Conservation (phyloP, 2,329 filamentous ascomycete genomes). For the Penicillium occitanis region DNA sequence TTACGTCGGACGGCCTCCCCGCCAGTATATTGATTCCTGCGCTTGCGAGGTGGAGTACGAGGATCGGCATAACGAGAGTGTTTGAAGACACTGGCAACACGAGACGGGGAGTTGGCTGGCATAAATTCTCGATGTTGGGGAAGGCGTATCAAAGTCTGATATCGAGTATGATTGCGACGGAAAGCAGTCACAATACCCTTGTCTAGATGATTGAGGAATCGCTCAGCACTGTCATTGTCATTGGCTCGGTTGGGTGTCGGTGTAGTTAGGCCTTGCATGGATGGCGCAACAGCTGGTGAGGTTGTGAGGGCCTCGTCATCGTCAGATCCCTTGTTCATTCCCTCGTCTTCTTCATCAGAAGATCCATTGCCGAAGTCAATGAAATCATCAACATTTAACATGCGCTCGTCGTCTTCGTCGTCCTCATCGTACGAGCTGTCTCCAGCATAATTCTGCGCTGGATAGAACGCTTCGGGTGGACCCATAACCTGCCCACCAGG, state of each 20-base stretch:
- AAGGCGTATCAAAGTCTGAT: slow-evolving; percentile 51
- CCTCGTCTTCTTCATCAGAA: slow-evolving; percentile 61
- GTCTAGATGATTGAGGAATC: slow-evolving; percentile 66
- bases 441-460: slow-evolving; percentile 57
- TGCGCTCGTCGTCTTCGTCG: slow-evolving; percentile 62
- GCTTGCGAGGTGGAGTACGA: slow-evolving; percentile 43
- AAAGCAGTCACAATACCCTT: slow-evolving; percentile 75
- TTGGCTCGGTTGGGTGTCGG: slow-evolving; percentile 38
- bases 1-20: slow-evolving; percentile 47
- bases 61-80: slow-evolving; percentile 42
- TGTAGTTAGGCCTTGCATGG: slow-evolving; percentile 34
- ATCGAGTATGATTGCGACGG: slow-evolving; percentile 58
- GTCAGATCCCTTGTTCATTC: slow-evolving; percentile 46
- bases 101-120: slow-evolving; percentile 45
- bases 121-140: slow-evolving; percentile 48
- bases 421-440: slow-evolving; percentile 62
- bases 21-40: slow-evolving; percentile 38
- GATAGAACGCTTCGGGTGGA: slow-evolving; percentile 73
- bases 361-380: slow-evolving; percentile 64
- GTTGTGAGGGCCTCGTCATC: slow-evolving; percentile 38
- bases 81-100: slow-evolving; percentile 45
- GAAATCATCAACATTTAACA: slow-evolving; percentile 69
- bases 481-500: slow-evolving; percentile 65
- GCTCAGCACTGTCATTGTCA: slow-evolving; percentile 42
- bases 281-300: slow-evolving; percentile 51